Base-by-base conservation (phyloP, 1,284 basidiomycete genomes). In the Stereum hirsutum region DNA sequence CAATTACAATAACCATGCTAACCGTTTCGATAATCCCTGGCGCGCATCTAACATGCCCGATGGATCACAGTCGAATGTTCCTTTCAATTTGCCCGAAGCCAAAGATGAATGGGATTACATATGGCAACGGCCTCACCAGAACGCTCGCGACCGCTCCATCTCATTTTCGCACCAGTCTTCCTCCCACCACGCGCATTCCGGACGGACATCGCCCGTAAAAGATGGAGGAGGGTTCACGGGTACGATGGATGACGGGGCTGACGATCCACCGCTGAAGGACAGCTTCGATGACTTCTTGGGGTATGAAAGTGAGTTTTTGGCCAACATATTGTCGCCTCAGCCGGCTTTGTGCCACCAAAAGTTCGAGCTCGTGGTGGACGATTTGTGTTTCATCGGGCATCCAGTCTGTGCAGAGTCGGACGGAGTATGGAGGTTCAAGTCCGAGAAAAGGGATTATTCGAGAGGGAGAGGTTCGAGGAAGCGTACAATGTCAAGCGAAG, bases 331-430 rank as follows among this genome's bases (percentile, higher is more conserved):
- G 6, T 87, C 84, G 47, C 92, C 93, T 0, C 77, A 82, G 35
- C 66, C 69, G 24, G 73, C 82, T 14, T 78, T 93, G 58, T 96
- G 92, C 57, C 91, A 98, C 61, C 89, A 92, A 58, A 91, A 91
- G 57, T 98, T 97, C 57, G 93, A 96, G 60, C 75, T 99, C 23
- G 64, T 88, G 35, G 83, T 97, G 17, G 93, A 98, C 55, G 87
- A 94, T 54, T 72, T 98, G n/a, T 88, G 82, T 2, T 98, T 98
- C 58, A 73, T 98, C 31, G 95, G 95, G 0, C 94, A 98, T 60
- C 95, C 95, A 0, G 91, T 98, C 1, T 86, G 83, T 54, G 76
- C 80, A 8, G 82, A 85, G 26, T 55, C 70, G n/a, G 82, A 87
- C 52, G 87, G 82, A 1, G 64, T 61, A 5, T 90, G 88, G 88